Base-by-base conservation (phyloP, 2,329 filamentous ascomycete genomes). In the Neonectria faginata region DNA sequence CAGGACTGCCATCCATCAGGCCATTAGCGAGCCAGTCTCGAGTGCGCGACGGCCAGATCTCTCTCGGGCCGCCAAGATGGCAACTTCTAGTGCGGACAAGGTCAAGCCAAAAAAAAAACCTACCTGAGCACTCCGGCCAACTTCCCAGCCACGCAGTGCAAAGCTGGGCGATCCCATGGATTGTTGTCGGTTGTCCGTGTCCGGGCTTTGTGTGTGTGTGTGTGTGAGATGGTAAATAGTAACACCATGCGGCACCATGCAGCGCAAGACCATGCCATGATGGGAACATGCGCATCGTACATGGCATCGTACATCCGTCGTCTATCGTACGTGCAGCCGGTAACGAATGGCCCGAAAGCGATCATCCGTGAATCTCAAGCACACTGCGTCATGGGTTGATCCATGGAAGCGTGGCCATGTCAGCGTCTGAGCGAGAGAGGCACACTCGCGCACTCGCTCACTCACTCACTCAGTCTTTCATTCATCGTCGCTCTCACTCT, bases 21-120 rank as follows among this genome's bases (percentile, higher is more conserved):
- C 61, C 61, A 64, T 56, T 64, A 64, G 61, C 61, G 61, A 64
- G 61, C 61, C 61, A 64, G 56, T 64, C 61, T 64, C 52, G 62
- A 57, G 57, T 52, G 57, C 39, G 18, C 39, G 45, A 41, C 62
- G 57, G 62, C 22, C 57, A 64, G 57, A 61, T 64, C 31, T 50
- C 45, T 57, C 52, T 27, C 57, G 59, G 59, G 33, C 59, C 52
- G 62, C 52, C 31, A 20, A 57, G 62, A 64, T 64, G 57, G 53
- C 29, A 60, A 57, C 48, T 51, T 51, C 48, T 51, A 51, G 48
- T 51, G 48, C 29, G 31, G 48, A 51, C 48, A 51, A 51, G 48
- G 48, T 20, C 33, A 10, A 20, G 39, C 39, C 20, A 20, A 25
- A 25, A 20, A 25, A 25, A 20, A 39, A 39, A n/a, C 39, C 39